Evolutionary conservation across 306 rosid species (phyloP).

Genomic region (Quercus gilva): DNA sequence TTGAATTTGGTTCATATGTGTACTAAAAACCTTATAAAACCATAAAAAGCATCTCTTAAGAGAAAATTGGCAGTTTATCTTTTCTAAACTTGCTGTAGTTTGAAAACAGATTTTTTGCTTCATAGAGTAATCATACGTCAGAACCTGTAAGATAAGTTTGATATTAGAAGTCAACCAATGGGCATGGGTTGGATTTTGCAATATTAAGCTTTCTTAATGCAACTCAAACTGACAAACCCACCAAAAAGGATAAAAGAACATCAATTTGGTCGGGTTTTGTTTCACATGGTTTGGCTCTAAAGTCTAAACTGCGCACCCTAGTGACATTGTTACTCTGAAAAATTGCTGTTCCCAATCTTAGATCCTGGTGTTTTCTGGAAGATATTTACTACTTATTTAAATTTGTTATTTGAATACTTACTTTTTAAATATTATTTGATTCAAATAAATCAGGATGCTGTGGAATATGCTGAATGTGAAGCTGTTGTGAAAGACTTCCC

Average conservation of each 20-base stretch:
- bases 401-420: background rate
- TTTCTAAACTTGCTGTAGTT: background rate
- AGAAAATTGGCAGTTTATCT: background rate
- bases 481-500: slow-evolving; percentile 81
- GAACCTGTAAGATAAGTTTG: background rate
- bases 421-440: background rate
- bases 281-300: background rate
- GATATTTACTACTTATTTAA: background rate
- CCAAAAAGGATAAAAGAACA: background rate
- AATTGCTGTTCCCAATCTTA: background rate
- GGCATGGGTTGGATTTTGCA: background rate
- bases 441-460: slow-evolving; percentile 58
- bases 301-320: background rate
- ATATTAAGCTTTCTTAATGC: background rate
- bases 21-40: background rate
- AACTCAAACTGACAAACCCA: background rate
- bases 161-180: background rate
- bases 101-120: background rate
- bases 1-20: too few species aligned
- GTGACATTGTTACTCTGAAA: background rate
- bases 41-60: background rate
- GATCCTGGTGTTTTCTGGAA: background rate
- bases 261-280: background rate
- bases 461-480: slow-evolving; percentile 92
- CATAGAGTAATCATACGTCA: background rate